These are phyloP conservation scores for Lumnitzera racemosa DNA, from an alignment of 345 rosid species.

Conservation along the genomic window DNA sequence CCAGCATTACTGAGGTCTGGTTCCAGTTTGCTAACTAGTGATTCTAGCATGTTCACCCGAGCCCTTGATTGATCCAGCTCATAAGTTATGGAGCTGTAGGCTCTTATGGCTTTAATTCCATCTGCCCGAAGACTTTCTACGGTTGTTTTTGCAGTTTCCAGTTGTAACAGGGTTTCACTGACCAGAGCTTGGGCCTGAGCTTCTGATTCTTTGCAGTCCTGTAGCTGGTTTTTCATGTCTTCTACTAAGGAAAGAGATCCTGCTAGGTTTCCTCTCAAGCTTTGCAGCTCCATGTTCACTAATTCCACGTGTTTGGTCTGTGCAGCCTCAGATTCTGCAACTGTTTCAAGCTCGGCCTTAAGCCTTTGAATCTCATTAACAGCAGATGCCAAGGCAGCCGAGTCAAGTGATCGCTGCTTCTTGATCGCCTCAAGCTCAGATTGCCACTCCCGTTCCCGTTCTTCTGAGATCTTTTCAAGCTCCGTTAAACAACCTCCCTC, in stretches of 20 bases:
- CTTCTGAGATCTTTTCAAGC: conserved; percentile 38
- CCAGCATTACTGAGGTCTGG: conserved; percentile 8
- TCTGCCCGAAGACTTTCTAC: conserved; percentile 60
- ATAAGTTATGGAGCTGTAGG: conserved; percentile 44
- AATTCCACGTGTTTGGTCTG: conserved; percentile 47
- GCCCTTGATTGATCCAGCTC: conserved; percentile 69
- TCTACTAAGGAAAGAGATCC: conserved; percentile 60
- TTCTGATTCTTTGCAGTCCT: conserved; percentile 67
- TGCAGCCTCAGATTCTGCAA: conserved; percentile 51
- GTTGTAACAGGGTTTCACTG: conserved; percentile 58
- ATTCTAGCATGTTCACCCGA: conserved; percentile 46
- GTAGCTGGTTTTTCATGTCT: conserved; percentile 67
- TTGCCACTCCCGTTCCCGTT: conserved; percentile 37
- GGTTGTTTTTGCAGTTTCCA: conserved; percentile 62
- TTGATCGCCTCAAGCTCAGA: conserved; percentile 48
- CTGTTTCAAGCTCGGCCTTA: conserved; percentile 53
- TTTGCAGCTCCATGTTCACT: conserved; percentile 44
- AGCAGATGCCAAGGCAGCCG: conserved; percentile 50
- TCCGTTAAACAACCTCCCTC: conserved; percentile 36
- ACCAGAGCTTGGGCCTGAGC: conserved; percentile 57
- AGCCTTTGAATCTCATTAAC: conserved; percentile 68
- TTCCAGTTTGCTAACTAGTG: conserved; percentile 32
- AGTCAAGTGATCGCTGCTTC: conserved; percentile 47
- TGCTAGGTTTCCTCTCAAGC: conserved; percentile 55
- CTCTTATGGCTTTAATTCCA: conserved; percentile 48